These are phyloP conservation scores for Penicillium sp. DNA, from an alignment of 2,329 filamentous ascomycete genomes.

Conservation along the genomic window DNA sequence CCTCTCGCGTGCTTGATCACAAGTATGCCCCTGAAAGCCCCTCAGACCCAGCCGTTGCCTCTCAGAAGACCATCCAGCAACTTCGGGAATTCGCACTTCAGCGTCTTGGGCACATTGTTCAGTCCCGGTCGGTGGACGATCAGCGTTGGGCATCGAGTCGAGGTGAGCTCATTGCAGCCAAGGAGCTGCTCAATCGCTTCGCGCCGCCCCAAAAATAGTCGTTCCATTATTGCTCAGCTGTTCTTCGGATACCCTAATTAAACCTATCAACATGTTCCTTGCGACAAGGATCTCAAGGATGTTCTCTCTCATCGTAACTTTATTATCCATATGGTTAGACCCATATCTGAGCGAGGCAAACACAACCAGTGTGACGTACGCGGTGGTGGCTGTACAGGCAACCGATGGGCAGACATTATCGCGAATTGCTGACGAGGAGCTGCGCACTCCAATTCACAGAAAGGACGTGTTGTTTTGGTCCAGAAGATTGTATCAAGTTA, in stretches of 20 bases:
- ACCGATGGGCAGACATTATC: no score
- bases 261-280: neutral
- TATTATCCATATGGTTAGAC: neutral
- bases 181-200: constrained; percentile 41
- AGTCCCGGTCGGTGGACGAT: constrained; percentile 33
- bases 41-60: constrained; percentile 13
- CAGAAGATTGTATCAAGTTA: neutral
- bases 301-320: neutral
- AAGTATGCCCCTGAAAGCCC: constrained; percentile 13
- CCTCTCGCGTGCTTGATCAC: constrained; percentile 28
- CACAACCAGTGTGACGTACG: neutral
- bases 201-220: constrained; percentile 9
- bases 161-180: constrained; percentile 45
- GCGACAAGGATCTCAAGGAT: neutral
- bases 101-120: constrained; percentile 40
- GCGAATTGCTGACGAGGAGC: neutral
- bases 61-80: constrained; percentile 30
- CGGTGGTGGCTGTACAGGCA: neutral
- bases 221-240: neutral
- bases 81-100: constrained; percentile 40
- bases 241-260: constrained; percentile 1
- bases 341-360: neutral
- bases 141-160: constrained; percentile 35
- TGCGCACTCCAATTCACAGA: neutral
- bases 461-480: neutral